Base-by-base conservation (phyloP, 768 basidiomycete genomes). In the Russula virescens region DNA sequence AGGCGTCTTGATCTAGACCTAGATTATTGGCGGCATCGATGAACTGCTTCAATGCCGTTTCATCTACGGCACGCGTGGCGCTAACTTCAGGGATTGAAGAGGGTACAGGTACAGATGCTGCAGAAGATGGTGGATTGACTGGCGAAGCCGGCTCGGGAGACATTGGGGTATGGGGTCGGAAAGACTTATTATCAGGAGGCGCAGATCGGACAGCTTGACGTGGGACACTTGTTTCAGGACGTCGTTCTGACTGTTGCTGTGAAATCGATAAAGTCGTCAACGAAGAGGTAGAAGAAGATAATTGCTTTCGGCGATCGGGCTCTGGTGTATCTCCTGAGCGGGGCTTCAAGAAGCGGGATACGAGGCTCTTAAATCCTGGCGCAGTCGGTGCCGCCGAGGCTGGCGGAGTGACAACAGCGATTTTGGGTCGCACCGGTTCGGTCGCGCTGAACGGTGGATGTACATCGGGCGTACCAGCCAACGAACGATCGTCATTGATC, bases 311-410 rank as follows among this genome's bases (percentile, higher is more conserved):
- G 50, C 66, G 68, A 18, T 69, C 75, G 53, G 68, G 68, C 40
- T 74, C 69, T 66, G 71, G 26, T n/a, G 26, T 47, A n/a, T 71
- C 70, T n/a, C 62, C 64, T 23, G 68, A 66, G n/a, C 71, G 69
- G 31, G 68, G 69, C 58, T 75, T 76, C 48, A 88, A 81, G 71
- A 92, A 89, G 34, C 88, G 83, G 31, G 89, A 83, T 82, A 93
- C 91, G 73, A 93, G 86, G 16, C 89, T 86, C 72, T 84, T 89
- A 26, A 92, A 69, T 23, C 89, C 86, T 38, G 90, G 90, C 21
- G 85, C 79, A 28, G 87, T 82, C 23, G 86, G 84, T 3, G 87
- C 81, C 67, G 87, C 82, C 21, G 86, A 85, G 4, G 88, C 82
- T 67, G 87, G 84, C n/a, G 87, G 86, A 63, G 81, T 83, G 2